Conservation (phyloP, 805 yeast genomes). For the Candida glaebosa region DNA sequence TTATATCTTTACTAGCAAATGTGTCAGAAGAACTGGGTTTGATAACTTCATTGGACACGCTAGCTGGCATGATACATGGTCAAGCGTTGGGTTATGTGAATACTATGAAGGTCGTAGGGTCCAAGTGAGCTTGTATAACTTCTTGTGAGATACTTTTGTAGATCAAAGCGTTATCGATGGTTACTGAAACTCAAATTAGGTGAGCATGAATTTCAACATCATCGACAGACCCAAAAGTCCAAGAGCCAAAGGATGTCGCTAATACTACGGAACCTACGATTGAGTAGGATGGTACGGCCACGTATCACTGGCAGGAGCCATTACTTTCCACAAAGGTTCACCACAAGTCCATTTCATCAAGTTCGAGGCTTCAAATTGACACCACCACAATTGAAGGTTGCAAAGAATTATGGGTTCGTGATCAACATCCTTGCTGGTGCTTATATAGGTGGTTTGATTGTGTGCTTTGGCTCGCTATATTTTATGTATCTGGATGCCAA, state of each 20-base stretch:
- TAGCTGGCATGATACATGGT: neutral
- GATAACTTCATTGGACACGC: neutral
- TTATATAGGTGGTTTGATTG: constrained; percentile 38
- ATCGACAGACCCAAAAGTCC: neutral
- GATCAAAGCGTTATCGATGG: too few species aligned
- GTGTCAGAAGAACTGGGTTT: neutral
- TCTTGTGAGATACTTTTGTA: too few species aligned
- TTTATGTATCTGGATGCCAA: constrained; percentile 39
- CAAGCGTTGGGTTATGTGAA: too few species aligned
- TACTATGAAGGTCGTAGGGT: too few species aligned
- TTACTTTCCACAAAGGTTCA: neutral
- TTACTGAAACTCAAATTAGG: too few species aligned
- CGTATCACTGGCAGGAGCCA: neutral
- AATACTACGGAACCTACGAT: neutral
- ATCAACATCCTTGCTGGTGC: constrained; percentile 41
- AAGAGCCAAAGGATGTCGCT: neutral
- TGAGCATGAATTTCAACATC: neutral
- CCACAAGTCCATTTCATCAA: constrained; percentile 3
- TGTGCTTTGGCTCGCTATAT: constrained; percentile 36
- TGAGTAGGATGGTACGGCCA: neutral
- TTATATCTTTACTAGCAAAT: neutral
- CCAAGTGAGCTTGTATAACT: too few species aligned
- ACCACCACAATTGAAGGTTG: constrained; percentile 16
- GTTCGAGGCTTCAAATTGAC: constrained; percentile 14
- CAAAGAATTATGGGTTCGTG: constrained; percentile 19